Base-by-base conservation (phyloP, 1,139 yeast genomes). In the Magnusiomyces magnusii region DNA sequence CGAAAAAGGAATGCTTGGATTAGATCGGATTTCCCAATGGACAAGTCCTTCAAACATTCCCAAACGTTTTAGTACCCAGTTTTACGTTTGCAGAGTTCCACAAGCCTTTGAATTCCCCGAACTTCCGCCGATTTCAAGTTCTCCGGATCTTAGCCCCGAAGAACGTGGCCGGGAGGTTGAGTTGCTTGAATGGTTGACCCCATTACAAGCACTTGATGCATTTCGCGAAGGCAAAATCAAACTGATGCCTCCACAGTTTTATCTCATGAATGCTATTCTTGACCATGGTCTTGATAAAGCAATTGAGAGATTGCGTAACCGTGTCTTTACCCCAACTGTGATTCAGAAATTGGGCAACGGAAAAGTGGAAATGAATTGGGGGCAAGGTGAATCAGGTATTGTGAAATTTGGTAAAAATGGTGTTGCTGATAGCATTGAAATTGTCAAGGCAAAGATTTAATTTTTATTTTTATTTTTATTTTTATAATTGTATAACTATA, bases 161-260 rank as follows among this genome's bases (percentile, higher is more conserved):
- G 49, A 31, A n/a, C 9, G n/a, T 7, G 24, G 53, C 36, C 55
- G 54, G 23, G 66, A 64, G 49, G 62, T 61, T 10, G 60, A 49
- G 13, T 44, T 53, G 3, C 51, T 71, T 15, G 71, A 69, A 42
- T 71, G 75, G 75, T 54, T 69, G 36, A 62, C 66, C 0, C 71
- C 74, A 1, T 51, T 56, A 2, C 64, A 67, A 39, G 69, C 68
- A 2, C 58, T 71, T 36, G 61, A 54, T 10, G 58, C 55, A 51
- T 70, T 68, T 59, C 28, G 57, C 13, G 47, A 53, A 3, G 68
- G 70, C 15, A 54, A 63, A n/a, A 61, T 71, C 41, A 57, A 63
- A 3, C 60, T 71, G 44, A 66, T 68, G 65, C 74, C 74, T 1
- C 74, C 74, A 1, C 74, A 71, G 60, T 71, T 64, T 60, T 70